Conservation (phyloP, 257 asterid genomes). For the Anisodus tanguticus region DNA sequence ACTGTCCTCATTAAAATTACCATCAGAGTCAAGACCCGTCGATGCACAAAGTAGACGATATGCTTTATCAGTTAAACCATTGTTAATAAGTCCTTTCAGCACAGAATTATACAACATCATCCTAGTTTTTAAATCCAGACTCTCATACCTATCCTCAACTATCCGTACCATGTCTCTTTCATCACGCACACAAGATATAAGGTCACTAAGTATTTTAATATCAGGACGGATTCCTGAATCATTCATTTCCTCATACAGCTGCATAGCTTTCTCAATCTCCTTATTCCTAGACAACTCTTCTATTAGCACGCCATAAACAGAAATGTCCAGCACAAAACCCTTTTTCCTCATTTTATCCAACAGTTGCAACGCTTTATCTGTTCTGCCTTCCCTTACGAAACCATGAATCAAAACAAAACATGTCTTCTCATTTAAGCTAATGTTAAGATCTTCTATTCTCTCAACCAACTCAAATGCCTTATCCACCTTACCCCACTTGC, state of each 20-base stretch:
- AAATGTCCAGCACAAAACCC: slow-evolving; percentile 61
- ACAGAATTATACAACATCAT: slow-evolving; percentile 52
- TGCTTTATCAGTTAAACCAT: slow-evolving; percentile 66
- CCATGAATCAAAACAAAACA: slow-evolving; percentile 75
- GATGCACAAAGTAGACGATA: slow-evolving; percentile 56
- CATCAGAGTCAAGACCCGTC: slow-evolving; percentile 35
- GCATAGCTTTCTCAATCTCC: slow-evolving; percentile 58
- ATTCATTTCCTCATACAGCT: slow-evolving; percentile 59
- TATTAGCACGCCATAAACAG: slow-evolving; percentile 70
- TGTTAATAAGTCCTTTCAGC: slow-evolving; percentile 57
- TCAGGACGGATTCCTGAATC: slow-evolving; percentile 66
- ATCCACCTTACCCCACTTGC: slow-evolving; percentile 74
- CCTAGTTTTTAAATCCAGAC: slow-evolving; percentile 50
- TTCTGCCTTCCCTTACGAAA: slow-evolving; percentile 62
- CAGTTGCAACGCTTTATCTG: slow-evolving; percentile 69
- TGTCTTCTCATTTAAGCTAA: slow-evolving; percentile 72
- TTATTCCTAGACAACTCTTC: slow-evolving; percentile 62
- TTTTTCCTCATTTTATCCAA: slow-evolving; percentile 60
- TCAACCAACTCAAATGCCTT: slow-evolving; percentile 72
- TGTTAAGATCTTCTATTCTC: slow-evolving; percentile 61
- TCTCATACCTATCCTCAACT: slow-evolving; percentile 49
- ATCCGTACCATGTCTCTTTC: slow-evolving; percentile 57
- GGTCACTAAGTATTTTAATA: slow-evolving; percentile 53
- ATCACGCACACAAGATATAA: slow-evolving; percentile 51
- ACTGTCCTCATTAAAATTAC: slow-evolving; percentile 46